Percentiles rank a stretch among this genome's conserved stretches.
Evolutionary conservation across 2,329 filamentous ascomycete genomes (phyloP).

Genomic region (Aureobasidium sp.): DNA sequence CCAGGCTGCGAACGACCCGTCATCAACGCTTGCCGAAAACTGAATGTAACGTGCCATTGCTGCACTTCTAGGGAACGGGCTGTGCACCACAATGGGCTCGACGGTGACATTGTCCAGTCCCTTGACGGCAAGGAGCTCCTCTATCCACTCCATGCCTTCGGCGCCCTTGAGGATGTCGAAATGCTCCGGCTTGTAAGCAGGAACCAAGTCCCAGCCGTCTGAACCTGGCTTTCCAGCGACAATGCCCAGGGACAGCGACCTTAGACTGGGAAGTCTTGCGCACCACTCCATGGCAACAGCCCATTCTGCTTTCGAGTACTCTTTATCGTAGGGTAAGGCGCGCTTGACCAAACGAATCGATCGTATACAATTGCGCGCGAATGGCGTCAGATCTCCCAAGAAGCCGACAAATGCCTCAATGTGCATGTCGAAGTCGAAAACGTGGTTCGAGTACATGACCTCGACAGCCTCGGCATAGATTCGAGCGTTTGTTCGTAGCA

Average conservation of each 20-base stretch:
- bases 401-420: conserved; percentile 57
- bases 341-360: conserved; percentile 51
- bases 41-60: conserved; percentile 53
- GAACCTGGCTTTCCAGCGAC: conserved; percentile 47
- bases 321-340: conserved; percentile 46
- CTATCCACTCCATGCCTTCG: conserved; percentile 52
- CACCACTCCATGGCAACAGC: conserved; percentile 45
- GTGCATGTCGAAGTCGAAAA: conserved; percentile 54
- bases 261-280: conserved; percentile 35
- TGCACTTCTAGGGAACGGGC: conserved; percentile 45
- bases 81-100: conserved; percentile 47
- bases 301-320: conserved; percentile 53
- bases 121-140: conserved; percentile 46
- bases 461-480: conserved; percentile 51
- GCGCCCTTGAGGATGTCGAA: conserved; percentile 25
- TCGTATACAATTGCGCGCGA: conserved; percentile 42
- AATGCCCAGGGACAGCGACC: conserved; percentile 44
- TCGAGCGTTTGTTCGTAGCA: conserved; percentile 30
- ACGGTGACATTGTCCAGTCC: conserved; percentile 47
- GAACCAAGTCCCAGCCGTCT: conserved; percentile 44
- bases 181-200: conserved; percentile 34
- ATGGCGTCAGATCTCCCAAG: conserved; percentile 48
- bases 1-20: conserved; percentile 46
- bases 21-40: conserved; percentile 55
- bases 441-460: conserved; percentile 49